Evolutionary conservation across 148 eudicot genomes (phyloP), one percentile per base, ranked within the genome.

Genomic region (Heliosperma pusillum): DNA sequence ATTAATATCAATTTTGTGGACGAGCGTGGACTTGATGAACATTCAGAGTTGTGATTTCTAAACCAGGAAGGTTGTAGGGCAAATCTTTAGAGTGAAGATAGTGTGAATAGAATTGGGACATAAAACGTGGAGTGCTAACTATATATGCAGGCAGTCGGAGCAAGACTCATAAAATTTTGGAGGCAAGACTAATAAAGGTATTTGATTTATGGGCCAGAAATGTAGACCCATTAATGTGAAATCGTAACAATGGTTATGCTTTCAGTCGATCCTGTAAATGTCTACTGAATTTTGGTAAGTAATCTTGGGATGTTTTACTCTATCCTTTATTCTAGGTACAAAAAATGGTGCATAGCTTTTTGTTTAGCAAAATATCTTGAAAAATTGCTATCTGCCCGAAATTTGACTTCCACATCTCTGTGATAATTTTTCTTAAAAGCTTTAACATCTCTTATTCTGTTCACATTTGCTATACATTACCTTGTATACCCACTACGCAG

Each of bases 281-380:
- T 22, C 66, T 75, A 19, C 72, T 58, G 27, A 50, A 59, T 73
- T 67, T 73, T 81, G 80, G 74, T 36, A 80, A 72, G 64, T 76
- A 72, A 56, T 33, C 3, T 33, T 0, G 36, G 30, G 3, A 3
- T 33, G 72, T 72, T 77, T 80, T 68, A 56, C n/a, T 66, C 59
- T 19, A 65, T 73, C 59, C 57, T 72, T 76, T 72, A 66, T 66
- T 72, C 66, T 76, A 77, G 77, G 77, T 81, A 81, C 71, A 19
- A 33, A 19, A 10, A 27, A 68, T 33, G 36, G 36, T 33, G 3
- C 36, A 33, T 4, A 33, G 36, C 3, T 33, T 33, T 33, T 33
- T 33, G 3, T 33, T 33, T 33, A 33, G 36, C 36, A 33, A 33
- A 33, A 33, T 33, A 33, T 33, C 36, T 33, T 33, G 36, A 33